A percentile compares a stretch with the other conserved stretches of the same genome.
These are phyloP conservation scores for Lichtheimia ramosa DNA, from an alignment of 371 early-diverging fungal species.

Conservation along the genomic window DNA sequence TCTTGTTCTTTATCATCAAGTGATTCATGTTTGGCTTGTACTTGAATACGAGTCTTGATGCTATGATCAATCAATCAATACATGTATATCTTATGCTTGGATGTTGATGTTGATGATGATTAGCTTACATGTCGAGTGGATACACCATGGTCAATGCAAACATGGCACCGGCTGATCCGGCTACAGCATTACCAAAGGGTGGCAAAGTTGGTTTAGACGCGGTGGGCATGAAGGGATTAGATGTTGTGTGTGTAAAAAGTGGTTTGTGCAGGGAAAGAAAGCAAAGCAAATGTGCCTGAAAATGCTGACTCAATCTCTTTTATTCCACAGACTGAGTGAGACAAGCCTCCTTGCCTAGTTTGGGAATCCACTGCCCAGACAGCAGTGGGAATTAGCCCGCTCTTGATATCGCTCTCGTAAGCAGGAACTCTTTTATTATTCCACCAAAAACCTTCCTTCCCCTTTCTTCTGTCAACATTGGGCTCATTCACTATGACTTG, in stretches of 20 bases:
- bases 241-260: slow-evolving; percentile 2
- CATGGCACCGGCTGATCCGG: slow-evolving; percentile 92
- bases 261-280: slow-evolving; percentile 2
- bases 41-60: slow-evolving; percentile 92
- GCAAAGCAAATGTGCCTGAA: slow-evolving; percentile 6
- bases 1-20: slow-evolving; percentile 36
- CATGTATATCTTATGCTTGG: not conserved
- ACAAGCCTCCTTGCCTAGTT: not conserved
- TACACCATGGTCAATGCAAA: slow-evolving; percentile 88
- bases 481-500: too few species aligned
- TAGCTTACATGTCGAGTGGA: slow-evolving; percentile 92
- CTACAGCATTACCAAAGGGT: slow-evolving; percentile 89
- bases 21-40: slow-evolving; percentile 65
- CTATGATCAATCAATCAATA: slow-evolving; percentile 36
- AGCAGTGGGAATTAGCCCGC: too few species aligned
- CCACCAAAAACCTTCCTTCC: too few species aligned
- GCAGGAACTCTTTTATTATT: too few species aligned
- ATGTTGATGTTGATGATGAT: not conserved
- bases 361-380: too few species aligned
- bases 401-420: too few species aligned
- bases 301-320: slow-evolving; percentile 29
- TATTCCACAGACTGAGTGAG: slow-evolving; percentile 6
- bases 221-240: slow-evolving; percentile 37
- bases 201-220: slow-evolving; percentile 63
- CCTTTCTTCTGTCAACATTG: too few species aligned